These are phyloP conservation scores for Macrolepiota albuminosa DNA, from an alignment of 768 basidiomycete species.

Conservation along the genomic window DNA sequence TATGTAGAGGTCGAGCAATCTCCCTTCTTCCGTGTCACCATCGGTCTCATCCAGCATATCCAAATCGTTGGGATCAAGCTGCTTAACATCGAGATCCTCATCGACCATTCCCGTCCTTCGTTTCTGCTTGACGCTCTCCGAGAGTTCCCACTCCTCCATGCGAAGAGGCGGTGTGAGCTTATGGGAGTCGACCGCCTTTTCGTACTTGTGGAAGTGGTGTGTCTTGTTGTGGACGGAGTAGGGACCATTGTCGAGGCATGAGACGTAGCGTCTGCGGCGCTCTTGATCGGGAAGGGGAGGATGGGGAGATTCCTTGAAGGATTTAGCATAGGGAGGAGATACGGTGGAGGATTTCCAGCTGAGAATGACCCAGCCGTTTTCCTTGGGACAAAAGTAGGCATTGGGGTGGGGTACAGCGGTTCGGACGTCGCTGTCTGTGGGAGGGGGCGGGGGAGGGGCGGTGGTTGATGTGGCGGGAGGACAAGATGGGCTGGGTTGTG, in stretches of 20 bases:
- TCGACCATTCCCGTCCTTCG: constrained; percentile 36
- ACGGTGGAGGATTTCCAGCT: constrained; percentile 62
- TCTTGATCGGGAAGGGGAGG: constrained; percentile 50
- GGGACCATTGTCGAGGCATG: constrained; percentile 51
- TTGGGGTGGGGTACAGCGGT: constrained; percentile 75
- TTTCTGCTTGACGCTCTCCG: constrained; percentile 45
- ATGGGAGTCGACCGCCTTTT: constrained; percentile 62
- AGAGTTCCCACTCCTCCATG: constrained; percentile 56
- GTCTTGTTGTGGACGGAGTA: constrained; percentile 50
- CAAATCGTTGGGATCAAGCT: constrained; percentile 29
- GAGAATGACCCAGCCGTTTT: constrained; percentile 80
- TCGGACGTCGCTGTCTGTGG: constrained; percentile 60
- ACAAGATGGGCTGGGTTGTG: background rate
- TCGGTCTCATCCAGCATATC: constrained; percentile 27
- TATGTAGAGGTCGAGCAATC: constrained; percentile 69
- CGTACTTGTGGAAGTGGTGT: constrained; percentile 80
- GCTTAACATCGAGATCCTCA: constrained; percentile 16
- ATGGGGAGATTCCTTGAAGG: constrained; percentile 30
- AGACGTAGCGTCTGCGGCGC: constrained; percentile 39
- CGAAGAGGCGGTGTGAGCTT: constrained; percentile 59
- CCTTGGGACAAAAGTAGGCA: constrained; percentile 77
- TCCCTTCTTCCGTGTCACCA: constrained; percentile 40
- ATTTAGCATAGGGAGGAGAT: constrained; percentile 51
- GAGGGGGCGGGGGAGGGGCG: constrained; percentile 33
- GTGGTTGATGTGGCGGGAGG: background rate